Evolutionary conservation across 2,329 filamentous ascomycete genomes (phyloP).

Genomic region (Pestalotiopsis fici): DNA sequence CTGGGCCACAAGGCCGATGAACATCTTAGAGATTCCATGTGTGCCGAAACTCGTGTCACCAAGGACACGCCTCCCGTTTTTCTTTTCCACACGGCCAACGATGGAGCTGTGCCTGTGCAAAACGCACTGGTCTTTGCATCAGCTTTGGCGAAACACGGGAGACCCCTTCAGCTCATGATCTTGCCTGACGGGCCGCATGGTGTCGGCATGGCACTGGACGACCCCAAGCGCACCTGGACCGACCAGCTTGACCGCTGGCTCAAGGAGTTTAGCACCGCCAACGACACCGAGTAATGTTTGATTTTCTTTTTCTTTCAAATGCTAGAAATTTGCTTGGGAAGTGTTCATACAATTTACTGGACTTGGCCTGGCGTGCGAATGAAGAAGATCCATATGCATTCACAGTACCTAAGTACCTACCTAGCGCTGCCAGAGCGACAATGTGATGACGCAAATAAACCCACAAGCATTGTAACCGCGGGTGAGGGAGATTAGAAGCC

Average conservation of each 20-base stretch:
- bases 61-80: slow-evolving; percentile 31
- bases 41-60: slow-evolving; percentile 25
- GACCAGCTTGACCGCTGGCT: slow-evolving; percentile 28
- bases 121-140: slow-evolving; percentile 27
- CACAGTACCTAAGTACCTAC: no score
- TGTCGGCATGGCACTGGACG: slow-evolving; percentile 23
- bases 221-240: slow-evolving; percentile 24
- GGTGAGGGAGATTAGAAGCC: not conserved
- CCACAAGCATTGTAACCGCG: not conserved
- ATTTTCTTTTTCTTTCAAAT: not conserved
- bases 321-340: not conserved
- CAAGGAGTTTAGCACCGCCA: slow-evolving; percentile 12
- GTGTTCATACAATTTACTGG: no score
- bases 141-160: slow-evolving; percentile 21
- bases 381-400: no score
- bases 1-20: slow-evolving; percentile 16
- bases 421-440: no score
- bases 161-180: slow-evolving; percentile 25
- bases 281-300: not conserved
- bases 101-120: slow-evolving; percentile 23
- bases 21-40: slow-evolving; percentile 16
- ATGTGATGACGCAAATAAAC: not conserved
- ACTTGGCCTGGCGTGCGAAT: no score
- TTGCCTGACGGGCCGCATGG: slow-evolving; percentile 29
- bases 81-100: slow-evolving; percentile 33